phyloP scores from a whole-genome alignment of 2,329 filamentous ascomycete genomes.

The Dendrostoma leiphaemia region DNA sequence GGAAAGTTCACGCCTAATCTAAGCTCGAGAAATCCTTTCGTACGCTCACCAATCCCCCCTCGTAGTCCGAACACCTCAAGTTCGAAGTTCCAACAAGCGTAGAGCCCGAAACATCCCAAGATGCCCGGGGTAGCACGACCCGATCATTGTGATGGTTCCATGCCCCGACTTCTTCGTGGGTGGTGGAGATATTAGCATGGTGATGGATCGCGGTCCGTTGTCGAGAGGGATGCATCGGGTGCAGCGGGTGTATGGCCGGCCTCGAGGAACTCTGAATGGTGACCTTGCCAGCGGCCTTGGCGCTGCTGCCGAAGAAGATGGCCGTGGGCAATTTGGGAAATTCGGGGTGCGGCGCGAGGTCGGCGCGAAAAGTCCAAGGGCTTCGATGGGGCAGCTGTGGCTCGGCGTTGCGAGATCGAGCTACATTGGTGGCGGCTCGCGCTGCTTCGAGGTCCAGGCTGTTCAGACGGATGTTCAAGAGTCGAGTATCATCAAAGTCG shows the following conservation, averaged over 20 bases:
- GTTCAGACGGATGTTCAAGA: slow-evolving; percentile 9
- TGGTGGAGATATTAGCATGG: not conserved
- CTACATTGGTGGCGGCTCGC: slow-evolving; percentile 7
- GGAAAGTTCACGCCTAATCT: not conserved
- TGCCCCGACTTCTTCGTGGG: not conserved
- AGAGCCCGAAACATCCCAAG: not conserved
- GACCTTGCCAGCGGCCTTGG: not conserved
- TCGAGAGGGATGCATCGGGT: not conserved
- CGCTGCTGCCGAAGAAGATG: not conserved
- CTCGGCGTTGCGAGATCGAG: not conserved
- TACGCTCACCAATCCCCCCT: slow-evolving; percentile 4
- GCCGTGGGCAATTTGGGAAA: not conserved
- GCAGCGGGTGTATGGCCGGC: not conserved
- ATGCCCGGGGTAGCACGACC: not conserved
- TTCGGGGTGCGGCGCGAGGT: slow-evolving; percentile 2
- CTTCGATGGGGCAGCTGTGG: slow-evolving; percentile 9
- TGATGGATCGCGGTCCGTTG: not conserved
- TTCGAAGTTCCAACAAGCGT: not conserved
- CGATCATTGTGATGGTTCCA: not conserved
- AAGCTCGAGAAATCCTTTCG: slow-evolving; percentile 6
- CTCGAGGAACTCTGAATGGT: not conserved
- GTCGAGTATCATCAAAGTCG: slow-evolving; percentile 1
- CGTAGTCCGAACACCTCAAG: not conserved
- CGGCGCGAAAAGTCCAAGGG: slow-evolving; percentile 19
- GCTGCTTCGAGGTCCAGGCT: slow-evolving; percentile 16